These are phyloP conservation scores for Waitea zeae DNA, from an alignment of 1,284 basidiomycete genomes.

Conservation along the genomic window DNA sequence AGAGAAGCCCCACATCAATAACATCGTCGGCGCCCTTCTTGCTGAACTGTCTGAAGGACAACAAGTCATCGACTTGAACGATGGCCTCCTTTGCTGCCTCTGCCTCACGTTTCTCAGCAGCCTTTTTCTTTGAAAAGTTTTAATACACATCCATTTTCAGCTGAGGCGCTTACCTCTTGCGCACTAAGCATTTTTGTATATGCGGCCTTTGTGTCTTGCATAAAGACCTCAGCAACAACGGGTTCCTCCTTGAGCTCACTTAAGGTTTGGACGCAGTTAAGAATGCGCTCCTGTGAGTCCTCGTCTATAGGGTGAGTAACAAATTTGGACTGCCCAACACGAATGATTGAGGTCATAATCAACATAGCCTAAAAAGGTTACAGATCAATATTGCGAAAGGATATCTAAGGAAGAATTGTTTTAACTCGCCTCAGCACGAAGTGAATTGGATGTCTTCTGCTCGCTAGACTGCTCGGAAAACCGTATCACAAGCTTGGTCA, in stretches of 20 bases:
- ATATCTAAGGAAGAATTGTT: constrained; percentile 1
- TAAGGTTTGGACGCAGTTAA: constrained; percentile 91
- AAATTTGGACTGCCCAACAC: constrained; percentile 95
- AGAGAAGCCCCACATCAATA: constrained; percentile 50
- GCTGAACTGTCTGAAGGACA: constrained; percentile 88
- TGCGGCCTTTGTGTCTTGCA: constrained; percentile 84
- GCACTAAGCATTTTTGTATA: constrained; percentile 90
- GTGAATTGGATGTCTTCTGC: constrained; percentile 40
- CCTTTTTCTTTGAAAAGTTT: constrained; percentile 42
- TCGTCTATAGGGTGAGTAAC: constrained; percentile 91
- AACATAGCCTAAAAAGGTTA: constrained; percentile 64
- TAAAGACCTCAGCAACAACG: constrained; percentile 72
- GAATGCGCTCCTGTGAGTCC: constrained; percentile 92
- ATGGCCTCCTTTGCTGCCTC: constrained; percentile 59
- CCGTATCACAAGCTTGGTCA: constrained; percentile 87
- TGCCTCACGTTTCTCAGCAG: constrained; percentile 72
- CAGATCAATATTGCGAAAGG: not conserved
- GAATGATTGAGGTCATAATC: constrained; percentile 94
- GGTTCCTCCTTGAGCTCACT: constrained; percentile 52
- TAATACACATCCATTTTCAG: constrained; percentile 3
- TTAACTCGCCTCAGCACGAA: constrained; percentile 80
- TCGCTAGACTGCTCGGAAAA: constrained; percentile 52
- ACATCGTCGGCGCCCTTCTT: constrained; percentile 77
- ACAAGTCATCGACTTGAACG: constrained; percentile 86
- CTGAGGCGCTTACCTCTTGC: constrained; percentile 50